Percentiles rank a stretch among this genome's conserved stretches.
phyloP scores from a whole-genome alignment of 805 yeast species.

The Clavispora carvajalis region DNA sequence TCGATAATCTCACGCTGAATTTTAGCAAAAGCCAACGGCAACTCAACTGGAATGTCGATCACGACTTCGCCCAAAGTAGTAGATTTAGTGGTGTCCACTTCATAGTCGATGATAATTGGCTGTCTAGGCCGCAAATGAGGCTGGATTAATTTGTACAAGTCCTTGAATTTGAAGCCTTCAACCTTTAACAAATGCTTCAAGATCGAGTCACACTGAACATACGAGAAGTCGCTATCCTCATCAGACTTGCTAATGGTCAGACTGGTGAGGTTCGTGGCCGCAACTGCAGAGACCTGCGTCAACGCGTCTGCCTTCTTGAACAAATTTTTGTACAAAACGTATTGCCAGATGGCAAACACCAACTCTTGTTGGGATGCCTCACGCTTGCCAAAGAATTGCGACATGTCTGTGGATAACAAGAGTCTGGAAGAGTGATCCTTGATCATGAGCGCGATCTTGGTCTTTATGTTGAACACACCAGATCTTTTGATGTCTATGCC shows the following conservation, averaged over 20 bases:
- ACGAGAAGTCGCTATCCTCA: constrained; percentile 29
- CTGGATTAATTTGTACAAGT: constrained; percentile 61
- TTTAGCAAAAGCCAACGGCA: constrained; percentile 33
- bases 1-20: constrained; percentile 35
- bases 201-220: constrained; percentile 40
- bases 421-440: constrained; percentile 68
- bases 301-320: constrained; percentile 26
- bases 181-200: constrained; percentile 42
- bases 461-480: constrained; percentile 54
- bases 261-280: constrained; percentile 18
- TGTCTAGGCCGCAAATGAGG: constrained; percentile 73
- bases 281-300: constrained; percentile 35
- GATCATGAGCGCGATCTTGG: constrained; percentile 68
- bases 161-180: constrained; percentile 60
- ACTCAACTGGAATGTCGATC: constrained; percentile 56
- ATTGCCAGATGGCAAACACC: constrained; percentile 75
- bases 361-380: constrained; percentile 87
- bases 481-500: constrained; percentile 82
- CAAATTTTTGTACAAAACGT: constrained; percentile 62
- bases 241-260: constrained; percentile 16
- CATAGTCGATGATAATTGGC: constrained; percentile 75
- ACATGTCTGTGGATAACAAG: constrained; percentile 57
- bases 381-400: constrained; percentile 65
- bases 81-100: constrained; percentile 69
- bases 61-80: constrained; percentile 77